A percentile compares a stretch with the other conserved stretches of the same genome.
Evolutionary conservation across 1,284 basidiomycete species (phyloP).

Genomic region (Schizopora paradoxa): DNA sequence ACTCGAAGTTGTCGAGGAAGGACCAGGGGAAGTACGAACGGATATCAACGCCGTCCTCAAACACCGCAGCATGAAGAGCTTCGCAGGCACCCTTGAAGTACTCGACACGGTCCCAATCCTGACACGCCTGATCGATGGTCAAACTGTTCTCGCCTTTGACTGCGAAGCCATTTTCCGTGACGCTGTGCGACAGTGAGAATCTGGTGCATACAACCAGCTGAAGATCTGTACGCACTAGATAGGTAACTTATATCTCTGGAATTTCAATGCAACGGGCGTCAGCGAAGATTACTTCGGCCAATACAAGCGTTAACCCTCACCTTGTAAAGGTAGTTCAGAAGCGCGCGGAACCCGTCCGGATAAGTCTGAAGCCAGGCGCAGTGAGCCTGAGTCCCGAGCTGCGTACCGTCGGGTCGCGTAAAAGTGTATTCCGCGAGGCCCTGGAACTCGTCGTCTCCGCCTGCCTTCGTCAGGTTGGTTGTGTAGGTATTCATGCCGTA

Average conservation of each 20-base stretch:
- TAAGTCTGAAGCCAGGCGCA: constrained; percentile 62
- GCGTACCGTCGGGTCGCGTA: constrained; percentile 56
- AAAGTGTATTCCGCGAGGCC: constrained; percentile 59
- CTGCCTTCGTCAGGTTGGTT: constrained; percentile 60
- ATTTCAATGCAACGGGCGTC: constrained; percentile 16
- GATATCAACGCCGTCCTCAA: constrained; percentile 62
- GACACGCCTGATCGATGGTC: constrained; percentile 48
- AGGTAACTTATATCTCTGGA: constrained; percentile 56
- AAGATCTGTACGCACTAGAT: constrained; percentile 46
- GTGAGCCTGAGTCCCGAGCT: constrained; percentile 63
- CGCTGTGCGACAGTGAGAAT: constrained; percentile 30
- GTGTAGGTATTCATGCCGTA: constrained; percentile 73
- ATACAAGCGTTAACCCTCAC: constrained; percentile 27
- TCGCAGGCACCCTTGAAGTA: constrained; percentile 65
- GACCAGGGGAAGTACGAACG: constrained; percentile 72
- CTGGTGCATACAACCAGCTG: neutral
- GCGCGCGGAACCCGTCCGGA: constrained; percentile 54
- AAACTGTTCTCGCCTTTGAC: constrained; percentile 60
- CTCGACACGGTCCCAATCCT: constrained; percentile 61
- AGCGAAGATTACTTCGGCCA: neutral
- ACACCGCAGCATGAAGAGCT: constrained; percentile 53
- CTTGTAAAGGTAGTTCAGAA: constrained; percentile 69
- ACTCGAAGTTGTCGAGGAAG: constrained; percentile 73
- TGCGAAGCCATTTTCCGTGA: constrained; percentile 72
- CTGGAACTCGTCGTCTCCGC: constrained; percentile 61